These are phyloP conservation scores for Ophiostoma fasciatum DNA, from an alignment of 2,329 filamentous ascomycete genomes.

Conservation along the genomic window DNA sequence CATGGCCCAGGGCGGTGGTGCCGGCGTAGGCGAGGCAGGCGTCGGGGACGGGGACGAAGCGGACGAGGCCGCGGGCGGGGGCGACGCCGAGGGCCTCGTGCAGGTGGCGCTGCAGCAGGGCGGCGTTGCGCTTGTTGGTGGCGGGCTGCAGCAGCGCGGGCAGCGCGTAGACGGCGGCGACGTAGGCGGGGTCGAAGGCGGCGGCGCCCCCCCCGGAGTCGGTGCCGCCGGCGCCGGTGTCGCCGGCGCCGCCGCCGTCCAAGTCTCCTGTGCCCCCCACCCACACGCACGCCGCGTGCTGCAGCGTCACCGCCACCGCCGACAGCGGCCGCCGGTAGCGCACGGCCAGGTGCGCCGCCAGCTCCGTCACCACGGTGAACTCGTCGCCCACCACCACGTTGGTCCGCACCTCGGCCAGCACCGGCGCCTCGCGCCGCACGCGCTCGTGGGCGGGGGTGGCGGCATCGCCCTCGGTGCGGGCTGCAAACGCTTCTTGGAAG, in stretches of 20 bases:
- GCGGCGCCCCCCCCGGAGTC: too few relatives aligned
- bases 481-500: slow-evolving; percentile 30
- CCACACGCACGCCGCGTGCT: slow-evolving; percentile 59
- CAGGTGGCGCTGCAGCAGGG: slow-evolving; percentile 63
- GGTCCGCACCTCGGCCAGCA: slow-evolving; percentile 49
- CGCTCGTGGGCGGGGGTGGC: slow-evolving; percentile 26
- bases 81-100: slow-evolving; percentile 53
- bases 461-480: slow-evolving; percentile 15
- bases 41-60: slow-evolving; percentile 55
- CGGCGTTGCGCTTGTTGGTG: slow-evolving; percentile 68
- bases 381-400: slow-evolving; percentile 58
- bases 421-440: slow-evolving; percentile 38
- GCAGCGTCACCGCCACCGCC: slow-evolving; percentile 60
- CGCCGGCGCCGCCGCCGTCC: slow-evolving; percentile 64
- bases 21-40: slow-evolving; percentile 59
- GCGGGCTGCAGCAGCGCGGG: slow-evolving; percentile 53
- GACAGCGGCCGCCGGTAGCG: slow-evolving; percentile 62
- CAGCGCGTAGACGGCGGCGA: slow-evolving; percentile 58
- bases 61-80: slow-evolving; percentile 53
- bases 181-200: slow-evolving; percentile 68
- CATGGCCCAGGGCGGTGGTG: slow-evolving; percentile 52
- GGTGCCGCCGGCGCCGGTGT: too few relatives aligned
- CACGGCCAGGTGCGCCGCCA: slow-evolving; percentile 57
- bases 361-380: slow-evolving; percentile 56
- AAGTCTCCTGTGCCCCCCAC: slow-evolving; percentile 64